Base-by-base conservation (phyloP, 805 yeast genomes). In the Cyberlindnera galapagoensis region DNA sequence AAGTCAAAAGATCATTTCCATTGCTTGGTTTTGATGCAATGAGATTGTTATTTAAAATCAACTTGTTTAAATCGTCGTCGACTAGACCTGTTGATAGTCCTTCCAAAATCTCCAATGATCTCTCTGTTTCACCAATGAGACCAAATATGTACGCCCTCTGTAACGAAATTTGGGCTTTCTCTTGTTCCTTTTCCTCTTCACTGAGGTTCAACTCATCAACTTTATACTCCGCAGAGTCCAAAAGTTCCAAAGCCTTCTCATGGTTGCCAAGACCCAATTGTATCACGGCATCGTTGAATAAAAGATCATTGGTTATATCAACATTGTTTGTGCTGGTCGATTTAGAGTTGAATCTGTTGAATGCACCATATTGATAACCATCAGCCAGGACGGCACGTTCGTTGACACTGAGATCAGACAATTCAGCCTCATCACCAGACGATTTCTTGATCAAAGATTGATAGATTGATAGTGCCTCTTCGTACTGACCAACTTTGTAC, bases 341-440 rank as follows among this genome's bases (percentile, higher is more conserved):
- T 46, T 18, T 21, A 13, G 23, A 13, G 17, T 18, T 20, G 38
- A 42, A 24, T 21, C 25, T 33, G 32, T 21, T 30, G 26, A 37
- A 39, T 11, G 21, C 29, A 8, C 42, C 50, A 9, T 33, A 10
- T 9, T 43, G 40, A 18, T 55, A 51, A 6, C 42, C 43, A 13
- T 74, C 82, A 14, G 81, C 71, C 16, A 76, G 56, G 9, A 76
- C 74, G 3, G 88, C 86, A 38, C 79, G 65, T 53, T 80, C 82
- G 48, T 82, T 82, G 36, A 81, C 76, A 19, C 71, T 58, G 36
- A 82, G 56, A 53, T 82, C 94, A 24, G 66, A 38, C 9, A 48
- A 39, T 40, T 63, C 74, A 25, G 53, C 51, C 25, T 57, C 60
- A 4, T 44, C 42, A 4, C 59, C 63, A 21, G 54, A 46, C 18